These are phyloP conservation scores for Trypanosoma cruzi DNA, from an alignment of 208 protist genomes.

Conservation along the genomic window DNA sequence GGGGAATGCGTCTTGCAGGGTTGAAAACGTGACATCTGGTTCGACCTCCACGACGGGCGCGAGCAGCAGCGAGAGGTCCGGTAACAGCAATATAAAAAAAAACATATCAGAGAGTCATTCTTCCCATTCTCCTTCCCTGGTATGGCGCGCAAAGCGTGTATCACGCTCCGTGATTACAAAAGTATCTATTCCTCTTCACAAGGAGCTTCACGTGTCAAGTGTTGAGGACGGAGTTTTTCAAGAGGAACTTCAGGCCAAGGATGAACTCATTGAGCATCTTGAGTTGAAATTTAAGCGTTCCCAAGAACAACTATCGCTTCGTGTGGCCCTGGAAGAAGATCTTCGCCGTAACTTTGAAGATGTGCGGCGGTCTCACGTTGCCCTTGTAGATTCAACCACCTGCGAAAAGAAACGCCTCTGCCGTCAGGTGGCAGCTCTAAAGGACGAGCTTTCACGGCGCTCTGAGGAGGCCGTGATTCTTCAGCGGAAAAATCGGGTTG, in stretches of 20 bases:
- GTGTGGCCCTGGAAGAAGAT: constrained; percentile 50
- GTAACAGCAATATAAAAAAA: background rate
- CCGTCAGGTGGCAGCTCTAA: constrained; percentile 64
- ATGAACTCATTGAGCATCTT: constrained; percentile 22
- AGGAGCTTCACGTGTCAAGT: constrained; percentile 16
- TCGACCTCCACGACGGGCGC: constrained; percentile 2
- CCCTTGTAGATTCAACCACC: constrained; percentile 12
- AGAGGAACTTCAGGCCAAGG: constrained; percentile 24
- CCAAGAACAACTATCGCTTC: constrained; percentile 51
- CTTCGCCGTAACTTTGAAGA: constrained; percentile 55
- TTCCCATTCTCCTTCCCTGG: constrained; percentile 14
- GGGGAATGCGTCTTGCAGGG: background rate
- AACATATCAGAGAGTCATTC: background rate
- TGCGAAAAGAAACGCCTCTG: constrained; percentile 20
- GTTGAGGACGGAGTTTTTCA: constrained; percentile 27
- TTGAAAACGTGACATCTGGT: background rate
- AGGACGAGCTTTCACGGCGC: constrained; percentile 77
- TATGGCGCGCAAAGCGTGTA: constrained; percentile 44
- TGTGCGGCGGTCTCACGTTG: constrained; percentile 29
- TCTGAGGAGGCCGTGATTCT: constrained; percentile 50
- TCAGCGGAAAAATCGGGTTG: constrained; percentile 27
- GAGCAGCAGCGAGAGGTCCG: constrained; percentile 14
- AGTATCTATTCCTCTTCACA: constrained; percentile 20
- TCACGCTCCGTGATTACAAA: constrained; percentile 45
- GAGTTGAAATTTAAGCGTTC: constrained; percentile 32